These are phyloP conservation scores for Rozella allomycis DNA, from an alignment of 371 early-diverging fungal species.

Conservation along the genomic window DNA sequence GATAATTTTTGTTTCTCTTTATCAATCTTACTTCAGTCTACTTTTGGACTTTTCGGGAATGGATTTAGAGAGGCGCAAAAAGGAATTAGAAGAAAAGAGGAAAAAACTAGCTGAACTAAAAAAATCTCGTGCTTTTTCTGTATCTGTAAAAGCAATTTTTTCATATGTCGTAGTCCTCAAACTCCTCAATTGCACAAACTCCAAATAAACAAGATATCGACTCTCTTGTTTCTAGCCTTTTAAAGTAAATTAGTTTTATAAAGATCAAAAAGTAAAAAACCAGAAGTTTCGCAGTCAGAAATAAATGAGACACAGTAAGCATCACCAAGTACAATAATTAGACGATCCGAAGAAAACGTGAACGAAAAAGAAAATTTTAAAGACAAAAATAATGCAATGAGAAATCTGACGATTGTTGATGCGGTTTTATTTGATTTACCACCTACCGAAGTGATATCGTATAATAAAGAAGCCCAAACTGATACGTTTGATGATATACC, in stretches of 20 bases:
- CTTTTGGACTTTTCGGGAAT: too few species aligned
- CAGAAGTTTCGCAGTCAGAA: background rate
- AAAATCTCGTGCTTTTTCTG: constrained; percentile 8
- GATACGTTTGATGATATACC: background rate
- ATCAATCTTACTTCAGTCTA: too few species aligned
- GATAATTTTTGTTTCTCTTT: too few species aligned
- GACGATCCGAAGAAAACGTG: too few species aligned
- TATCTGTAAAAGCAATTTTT: constrained; percentile 1
- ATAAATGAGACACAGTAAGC: too few species aligned
- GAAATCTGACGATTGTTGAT: background rate
- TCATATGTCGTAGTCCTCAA: too few species aligned
- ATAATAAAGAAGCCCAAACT: background rate
- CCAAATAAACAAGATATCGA: constrained; percentile 5
- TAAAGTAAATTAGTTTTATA: background rate
- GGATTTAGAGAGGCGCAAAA: too few species aligned
- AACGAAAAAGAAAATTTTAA: constrained; percentile 24
- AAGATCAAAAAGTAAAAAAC: constrained; percentile 4
- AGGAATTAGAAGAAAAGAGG: constrained; percentile 72
- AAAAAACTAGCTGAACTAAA: constrained; percentile 70
- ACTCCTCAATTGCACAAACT: constrained; percentile 12
- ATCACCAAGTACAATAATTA: too few species aligned
- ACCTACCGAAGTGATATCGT: background rate
- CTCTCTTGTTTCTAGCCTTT: background rate
- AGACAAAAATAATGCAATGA: background rate
- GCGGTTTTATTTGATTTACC: background rate